These are phyloP conservation scores for Heterobasidion annosum DNA, from an alignment of 1,284 basidiomycete genomes.

Conservation along the genomic window DNA sequence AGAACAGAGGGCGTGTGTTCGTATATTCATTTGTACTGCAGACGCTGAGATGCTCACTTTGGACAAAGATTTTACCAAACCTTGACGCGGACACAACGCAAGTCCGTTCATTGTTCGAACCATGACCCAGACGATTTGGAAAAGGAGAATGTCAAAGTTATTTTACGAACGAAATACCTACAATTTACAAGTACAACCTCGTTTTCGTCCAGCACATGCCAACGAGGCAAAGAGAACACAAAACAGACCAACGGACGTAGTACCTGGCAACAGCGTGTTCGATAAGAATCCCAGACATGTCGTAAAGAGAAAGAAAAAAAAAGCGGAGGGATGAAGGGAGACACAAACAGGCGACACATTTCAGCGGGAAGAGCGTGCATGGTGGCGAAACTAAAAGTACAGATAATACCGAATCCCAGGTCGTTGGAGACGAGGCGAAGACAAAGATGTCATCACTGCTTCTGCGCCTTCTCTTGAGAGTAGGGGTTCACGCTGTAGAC, in stretches of 20 bases:
- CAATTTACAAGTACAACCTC: conserved; percentile 3
- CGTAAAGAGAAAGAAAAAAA: background rate
- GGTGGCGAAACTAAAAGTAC: background rate
- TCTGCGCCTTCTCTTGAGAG: conserved; percentile 28
- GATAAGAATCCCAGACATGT: background rate
- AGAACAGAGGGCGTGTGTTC: too few species aligned
- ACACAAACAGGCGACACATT: background rate
- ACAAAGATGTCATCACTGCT: background rate
- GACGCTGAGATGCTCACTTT: too few species aligned
- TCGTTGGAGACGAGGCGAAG: background rate
- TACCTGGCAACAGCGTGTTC: too few species aligned
- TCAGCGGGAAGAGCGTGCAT: background rate
- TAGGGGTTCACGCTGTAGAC: conserved; percentile 87
- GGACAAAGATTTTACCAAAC: too few species aligned
- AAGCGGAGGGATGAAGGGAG: background rate
- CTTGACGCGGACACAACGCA: background rate
- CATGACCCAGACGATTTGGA: background rate
- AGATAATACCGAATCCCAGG: background rate
- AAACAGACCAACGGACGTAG: background rate
- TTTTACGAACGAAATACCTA: conserved; percentile 9
- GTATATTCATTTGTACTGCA: too few species aligned
- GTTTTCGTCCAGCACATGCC: background rate
- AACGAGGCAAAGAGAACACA: background rate
- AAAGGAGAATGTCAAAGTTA: background rate
- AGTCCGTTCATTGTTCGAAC: background rate